Evolutionary conservation across 2,329 filamentous ascomycete species (phyloP).

Genomic region (Tolypocladium amazonense): DNA sequence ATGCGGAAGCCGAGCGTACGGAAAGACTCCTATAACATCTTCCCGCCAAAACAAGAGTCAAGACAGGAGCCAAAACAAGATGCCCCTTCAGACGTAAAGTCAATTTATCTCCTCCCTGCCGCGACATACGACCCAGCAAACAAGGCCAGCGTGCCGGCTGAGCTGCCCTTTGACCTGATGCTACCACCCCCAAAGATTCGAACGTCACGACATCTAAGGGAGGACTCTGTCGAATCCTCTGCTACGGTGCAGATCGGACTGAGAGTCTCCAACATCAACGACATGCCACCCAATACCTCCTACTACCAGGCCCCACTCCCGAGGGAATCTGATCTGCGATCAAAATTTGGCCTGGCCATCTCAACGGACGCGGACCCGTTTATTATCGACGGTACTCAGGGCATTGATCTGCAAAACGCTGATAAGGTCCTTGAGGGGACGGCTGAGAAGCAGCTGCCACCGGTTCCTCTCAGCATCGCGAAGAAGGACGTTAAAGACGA

Average conservation of each 20-base stretch:
- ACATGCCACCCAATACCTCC: constrained; percentile 27
- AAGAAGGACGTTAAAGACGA: neutral
- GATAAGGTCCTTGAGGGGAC: neutral
- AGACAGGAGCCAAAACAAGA: neutral
- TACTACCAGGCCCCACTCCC: constrained; percentile 1
- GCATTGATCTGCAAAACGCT: neutral
- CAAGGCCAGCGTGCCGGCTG: neutral
- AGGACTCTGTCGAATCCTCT: constrained; percentile 53
- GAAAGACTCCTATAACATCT: constrained; percentile 4
- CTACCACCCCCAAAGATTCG: constrained; percentile 34
- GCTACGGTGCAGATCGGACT: constrained; percentile 64
- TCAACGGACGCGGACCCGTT: neutral
- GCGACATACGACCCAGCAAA: constrained; percentile 3
- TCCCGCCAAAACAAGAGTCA: constrained; percentile 2
- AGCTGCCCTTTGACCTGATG: constrained; percentile 7
- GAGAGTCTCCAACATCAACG: constrained; percentile 49
- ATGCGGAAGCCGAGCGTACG: neutral
- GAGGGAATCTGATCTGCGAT: neutral
- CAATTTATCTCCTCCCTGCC: constrained; percentile 28
- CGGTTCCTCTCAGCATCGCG: constrained; percentile 17
- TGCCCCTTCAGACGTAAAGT: constrained; percentile 8
- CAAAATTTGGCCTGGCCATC: neutral
- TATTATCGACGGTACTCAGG: neutral
- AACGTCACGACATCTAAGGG: constrained; percentile 35
- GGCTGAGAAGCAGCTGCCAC: constrained; percentile 16